A percentile compares a stretch with the other conserved stretches of the same genome.
Evolutionary conservation across 441 rosid genomes (phyloP).

Genomic region (Populus hybrid): DNA sequence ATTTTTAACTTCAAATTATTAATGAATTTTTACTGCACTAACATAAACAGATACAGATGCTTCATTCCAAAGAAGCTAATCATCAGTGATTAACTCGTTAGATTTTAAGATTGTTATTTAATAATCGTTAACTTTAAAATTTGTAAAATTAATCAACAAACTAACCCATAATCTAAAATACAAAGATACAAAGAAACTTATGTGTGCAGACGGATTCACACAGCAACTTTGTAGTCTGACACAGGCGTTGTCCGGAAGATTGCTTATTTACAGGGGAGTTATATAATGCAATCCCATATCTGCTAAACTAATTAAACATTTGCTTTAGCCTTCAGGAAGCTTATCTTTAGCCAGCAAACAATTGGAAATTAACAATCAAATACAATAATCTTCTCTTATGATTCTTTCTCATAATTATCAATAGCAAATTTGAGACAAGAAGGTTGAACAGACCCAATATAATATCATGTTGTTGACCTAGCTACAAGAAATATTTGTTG

Average conservation of each 20-base stretch:
- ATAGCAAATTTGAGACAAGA: not conserved
- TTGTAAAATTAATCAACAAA: no score
- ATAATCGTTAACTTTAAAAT: no score
- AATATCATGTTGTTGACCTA: not conserved
- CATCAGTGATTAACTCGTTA: no score
- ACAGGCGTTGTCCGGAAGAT: not conserved
- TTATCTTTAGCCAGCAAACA: no score
- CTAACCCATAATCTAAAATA: no score
- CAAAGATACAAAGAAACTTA: no score
- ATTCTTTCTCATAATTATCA: not conserved
- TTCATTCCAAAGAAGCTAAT: no score
- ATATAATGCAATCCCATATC: not conserved
- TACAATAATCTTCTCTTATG: not conserved
- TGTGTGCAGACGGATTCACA: no score
- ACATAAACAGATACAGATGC: slow-evolving; percentile 34
- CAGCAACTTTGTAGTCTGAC: not conserved
- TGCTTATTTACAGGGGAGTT: not conserved
- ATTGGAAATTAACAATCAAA: no score
- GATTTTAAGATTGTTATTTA: accelerated
- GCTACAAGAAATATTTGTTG: not conserved
- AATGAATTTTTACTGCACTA: slow-evolving; percentile 9
- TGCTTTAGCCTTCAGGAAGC: no score
- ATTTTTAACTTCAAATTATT: not conserved
- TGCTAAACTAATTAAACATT: not conserved
- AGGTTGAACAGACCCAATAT: not conserved